Percentiles rank a stretch among this genome's conserved stretches.
Evolutionary conservation across 176 grass and related monocot genomes (phyloP).

Genomic region (Zoysia pacifica): DNA sequence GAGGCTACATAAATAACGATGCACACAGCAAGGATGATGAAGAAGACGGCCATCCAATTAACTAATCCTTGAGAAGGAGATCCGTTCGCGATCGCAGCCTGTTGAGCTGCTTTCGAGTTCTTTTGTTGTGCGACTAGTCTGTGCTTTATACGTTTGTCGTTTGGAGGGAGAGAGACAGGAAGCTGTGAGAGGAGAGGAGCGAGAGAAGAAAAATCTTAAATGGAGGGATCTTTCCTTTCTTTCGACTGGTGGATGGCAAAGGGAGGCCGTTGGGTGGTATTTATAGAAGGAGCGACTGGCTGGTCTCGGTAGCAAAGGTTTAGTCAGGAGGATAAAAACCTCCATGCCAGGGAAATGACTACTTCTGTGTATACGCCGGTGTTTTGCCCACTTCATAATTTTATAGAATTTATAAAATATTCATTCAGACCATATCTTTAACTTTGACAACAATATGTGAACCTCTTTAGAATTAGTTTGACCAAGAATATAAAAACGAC

Average conservation of each 20-base stretch:
- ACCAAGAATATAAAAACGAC: too few relatives aligned
- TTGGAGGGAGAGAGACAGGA: not conserved
- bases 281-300: conserved; percentile 48
- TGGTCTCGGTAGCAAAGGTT: not conserved
- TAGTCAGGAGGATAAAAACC: not conserved
- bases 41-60: conserved; percentile 48
- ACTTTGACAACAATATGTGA: too few relatives aligned
- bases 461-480: too few relatives aligned
- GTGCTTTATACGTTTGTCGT: conserved; percentile 14
- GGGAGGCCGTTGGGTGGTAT: conserved; percentile 42
- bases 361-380: too few relatives aligned
- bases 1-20: conserved; percentile 33
- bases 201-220: conserved; percentile 43
- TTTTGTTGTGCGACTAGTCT: too few relatives aligned
- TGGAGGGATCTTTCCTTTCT: conserved; percentile 2
- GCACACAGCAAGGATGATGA: conserved; percentile 29
- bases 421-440: too few relatives aligned
- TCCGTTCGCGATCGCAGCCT: conserved; percentile 9
- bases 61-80: conserved; percentile 32
- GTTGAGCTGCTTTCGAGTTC: not conserved
- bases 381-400: too few relatives aligned
- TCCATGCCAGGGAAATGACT: not conserved
- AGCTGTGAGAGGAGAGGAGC: conserved; percentile 11
- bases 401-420: too few relatives aligned
- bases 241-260: conserved; percentile 39